Percentiles rank a stretch among this genome's conserved stretches.
Conservation (phyloP, 176 grass and related monocot species). For the Carex myosuroides region DNA sequence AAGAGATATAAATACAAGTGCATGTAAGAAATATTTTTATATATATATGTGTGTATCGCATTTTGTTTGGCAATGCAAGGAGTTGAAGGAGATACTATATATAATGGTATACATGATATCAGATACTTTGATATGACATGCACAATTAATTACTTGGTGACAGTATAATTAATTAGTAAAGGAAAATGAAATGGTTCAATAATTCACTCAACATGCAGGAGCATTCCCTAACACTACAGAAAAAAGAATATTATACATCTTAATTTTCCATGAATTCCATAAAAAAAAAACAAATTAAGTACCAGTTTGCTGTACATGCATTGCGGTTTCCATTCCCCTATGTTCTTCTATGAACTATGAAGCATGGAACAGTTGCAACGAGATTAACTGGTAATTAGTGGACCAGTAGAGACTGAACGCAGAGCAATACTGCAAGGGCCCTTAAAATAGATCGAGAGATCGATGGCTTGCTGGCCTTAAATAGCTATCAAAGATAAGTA, state of each 20-base stretch:
- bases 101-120: not conserved
- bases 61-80: not conserved
- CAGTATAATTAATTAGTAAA: not conserved
- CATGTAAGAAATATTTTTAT: not conserved
- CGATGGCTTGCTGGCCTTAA: slow-evolving; percentile 14
- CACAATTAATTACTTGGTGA: not conserved
- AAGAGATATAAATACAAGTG: not conserved
- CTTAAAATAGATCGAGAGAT: not conserved
- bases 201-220: not conserved
- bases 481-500: slow-evolving; percentile 26
- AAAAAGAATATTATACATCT: not conserved
- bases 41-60: not conserved
- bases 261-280: not conserved
- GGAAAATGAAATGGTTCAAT: not conserved
- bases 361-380: not conserved
- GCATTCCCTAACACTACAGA: not conserved
- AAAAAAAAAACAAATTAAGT: not conserved
- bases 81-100: not conserved
- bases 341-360: not conserved
- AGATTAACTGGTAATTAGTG: not conserved
- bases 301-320: slow-evolving; percentile 14
- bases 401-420: not conserved
- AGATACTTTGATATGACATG: not conserved
- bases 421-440: not conserved
- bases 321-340: slow-evolving; percentile 3